These are phyloP conservation scores for Xylariomycetidae sp. DNA, from an alignment of 2,329 filamentous ascomycete genomes.

Conservation along the genomic window DNA sequence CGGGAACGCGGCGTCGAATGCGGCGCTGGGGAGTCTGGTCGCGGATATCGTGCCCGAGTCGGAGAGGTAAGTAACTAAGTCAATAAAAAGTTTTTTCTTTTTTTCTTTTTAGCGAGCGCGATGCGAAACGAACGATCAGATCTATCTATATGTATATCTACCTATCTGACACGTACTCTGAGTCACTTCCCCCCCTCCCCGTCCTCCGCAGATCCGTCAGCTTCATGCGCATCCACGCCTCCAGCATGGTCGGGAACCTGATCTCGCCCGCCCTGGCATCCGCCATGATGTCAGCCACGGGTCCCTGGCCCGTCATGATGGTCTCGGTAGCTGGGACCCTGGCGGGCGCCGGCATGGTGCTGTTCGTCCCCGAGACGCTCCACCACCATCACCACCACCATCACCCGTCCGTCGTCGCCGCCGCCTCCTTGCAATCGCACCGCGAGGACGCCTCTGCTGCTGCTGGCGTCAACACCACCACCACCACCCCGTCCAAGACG, in stretches of 20 bases:
- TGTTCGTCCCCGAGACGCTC: slow-evolving; percentile 25
- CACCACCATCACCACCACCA: background rate
- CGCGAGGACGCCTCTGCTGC: too few species aligned
- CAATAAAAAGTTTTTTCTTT: too few species aligned
- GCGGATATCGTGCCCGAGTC: slow-evolving; percentile 33
- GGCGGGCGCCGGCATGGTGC: slow-evolving; percentile 12
- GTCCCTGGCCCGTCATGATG: slow-evolving; percentile 28
- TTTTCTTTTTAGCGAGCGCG: background rate
- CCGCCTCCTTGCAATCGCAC: slow-evolving; percentile 2
- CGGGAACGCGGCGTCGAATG: slow-evolving; percentile 27
- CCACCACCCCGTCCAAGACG: too few species aligned
- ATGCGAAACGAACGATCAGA: slow-evolving; percentile 1
- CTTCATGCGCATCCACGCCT: slow-evolving; percentile 29
- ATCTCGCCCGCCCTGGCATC: slow-evolving; percentile 32
- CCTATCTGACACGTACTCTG: too few species aligned
- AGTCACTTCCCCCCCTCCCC: too few species aligned
- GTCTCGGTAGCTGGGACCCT: slow-evolving; percentile 17
- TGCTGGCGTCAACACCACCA: too few species aligned
- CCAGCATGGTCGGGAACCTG: slow-evolving; percentile 29
- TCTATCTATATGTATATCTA: too few species aligned
- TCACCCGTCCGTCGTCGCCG: background rate
- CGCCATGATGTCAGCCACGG: slow-evolving; percentile 28
- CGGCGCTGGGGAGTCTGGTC: slow-evolving; percentile 30
- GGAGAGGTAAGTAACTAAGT: slow-evolving; percentile 31
- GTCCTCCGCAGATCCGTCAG: slow-evolving; percentile 26